A percentile compares a stretch with the other conserved stretches of the same genome.
phyloP scores from a whole-genome alignment of 371 early-diverging fungal genomes.

The Mortierella sp. region DNA sequence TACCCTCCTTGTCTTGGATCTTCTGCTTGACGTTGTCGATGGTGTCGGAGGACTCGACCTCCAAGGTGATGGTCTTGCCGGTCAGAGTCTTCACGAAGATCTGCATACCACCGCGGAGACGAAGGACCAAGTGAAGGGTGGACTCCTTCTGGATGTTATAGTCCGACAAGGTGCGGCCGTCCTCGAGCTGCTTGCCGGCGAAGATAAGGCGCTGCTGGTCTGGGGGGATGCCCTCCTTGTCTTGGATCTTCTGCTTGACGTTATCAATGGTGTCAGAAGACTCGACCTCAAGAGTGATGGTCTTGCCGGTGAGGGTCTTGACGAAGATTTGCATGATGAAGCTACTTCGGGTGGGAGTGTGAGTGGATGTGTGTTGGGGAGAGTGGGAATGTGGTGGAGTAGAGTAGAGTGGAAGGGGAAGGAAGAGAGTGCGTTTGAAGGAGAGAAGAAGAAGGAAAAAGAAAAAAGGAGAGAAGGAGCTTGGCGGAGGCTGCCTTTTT shows the following conservation, averaged over 20 bases:
- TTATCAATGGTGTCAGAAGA: conserved; percentile 89
- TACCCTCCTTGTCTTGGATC: conserved; percentile 99
- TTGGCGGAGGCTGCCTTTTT: neutral
- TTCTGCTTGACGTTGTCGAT: conserved; percentile 97
- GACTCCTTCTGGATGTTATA: conserved; percentile 81
- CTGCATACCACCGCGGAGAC: conserved; percentile 93
- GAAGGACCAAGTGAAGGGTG: conserved; percentile 92
- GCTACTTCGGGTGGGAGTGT: conserved; percentile 5
- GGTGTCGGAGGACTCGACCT: conserved; percentile 97
- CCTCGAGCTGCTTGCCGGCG: conserved; percentile 97
- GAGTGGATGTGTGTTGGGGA: neutral
- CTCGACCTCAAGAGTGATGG: conserved; percentile 97
- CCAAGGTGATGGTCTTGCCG: conserved; percentile 98
- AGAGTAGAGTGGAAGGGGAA: conserved; percentile 6
- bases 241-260: conserved; percentile 96
- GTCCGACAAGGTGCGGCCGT: conserved; percentile 89
- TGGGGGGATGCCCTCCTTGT: conserved; percentile 90
- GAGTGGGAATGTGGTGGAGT: conserved; percentile 9
- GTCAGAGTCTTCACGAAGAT: conserved; percentile 99
- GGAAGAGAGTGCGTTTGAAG: neutral
- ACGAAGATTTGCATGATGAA: conserved; percentile 92
- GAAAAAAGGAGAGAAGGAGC: conserved; percentile 2
- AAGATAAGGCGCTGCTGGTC: conserved; percentile 99
- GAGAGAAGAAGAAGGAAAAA: conserved; percentile 1
- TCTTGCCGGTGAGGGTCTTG: conserved; percentile 98